Evolutionary conservation across 108 stramenopile genomes (phyloP), one percentile per base, ranked within the genome.

Genomic region (Schizochytrium sp.): DNA sequence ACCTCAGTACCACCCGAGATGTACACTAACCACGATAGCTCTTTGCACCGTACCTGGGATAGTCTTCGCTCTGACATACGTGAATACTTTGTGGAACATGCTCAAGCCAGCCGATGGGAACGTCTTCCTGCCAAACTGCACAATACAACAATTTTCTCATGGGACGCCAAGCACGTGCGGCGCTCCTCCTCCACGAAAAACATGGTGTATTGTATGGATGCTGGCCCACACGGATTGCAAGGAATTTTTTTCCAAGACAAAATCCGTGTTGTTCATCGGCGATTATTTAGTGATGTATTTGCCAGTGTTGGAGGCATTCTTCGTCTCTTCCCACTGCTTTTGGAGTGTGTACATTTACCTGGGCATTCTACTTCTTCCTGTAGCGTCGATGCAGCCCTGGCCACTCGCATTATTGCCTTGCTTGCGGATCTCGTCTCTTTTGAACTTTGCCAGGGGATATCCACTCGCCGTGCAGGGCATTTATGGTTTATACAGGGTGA

Each of bases 401-500:
- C 53, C 5, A 55, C 5, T n/a, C 47, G 76, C 17, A 53, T 83
- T 40, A 42, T 83, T 50, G 45, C 50, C 8, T 53, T 83, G 38
- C 13, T 83, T 17, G 76, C 76, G 12, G 76, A 83, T 3, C 47
- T 83, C 17, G 76, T 83, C 0, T 83, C 76, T 10, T 83, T 10
- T 0, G 76, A 83, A 53, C 8, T 83, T 83, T 83, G 76, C 28
- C 53, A 13, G 15, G 76, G 76, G 28, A 42, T 50, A 1, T 83
- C 50, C 28, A n/a, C 7, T 0, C 50, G 47, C 5, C 53, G 50
- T 7, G 53, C 76, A 10, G 76, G 76, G 1, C 47, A 83, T 13
- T 46, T 83, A 5, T 83, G 76, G 76, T 10, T 83, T 55, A 28
- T 83, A 10, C 47, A 83, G 47, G 76, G 76, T 10, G 76, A 83